Base-by-base conservation (phyloP, 306 rosid genomes). In the Cucurbita ficifolia region DNA sequence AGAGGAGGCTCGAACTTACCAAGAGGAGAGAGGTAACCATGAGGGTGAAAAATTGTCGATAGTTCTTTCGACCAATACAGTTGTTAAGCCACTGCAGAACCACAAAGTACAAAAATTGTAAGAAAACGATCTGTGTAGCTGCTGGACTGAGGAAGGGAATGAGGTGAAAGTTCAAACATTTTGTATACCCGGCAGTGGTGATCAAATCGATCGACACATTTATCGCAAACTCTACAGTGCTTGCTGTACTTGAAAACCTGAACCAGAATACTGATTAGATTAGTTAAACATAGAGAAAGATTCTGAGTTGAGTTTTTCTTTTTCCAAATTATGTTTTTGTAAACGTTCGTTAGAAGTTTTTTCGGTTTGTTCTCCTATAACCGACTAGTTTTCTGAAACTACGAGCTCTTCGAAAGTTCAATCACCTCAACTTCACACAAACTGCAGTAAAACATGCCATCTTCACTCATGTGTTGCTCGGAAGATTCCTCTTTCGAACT, bases 361-460 rank as follows among this genome's bases (percentile, higher is more conserved):
- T 29, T 29, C 33, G 33, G 33, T 29, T 29, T 29, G 33, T 3
- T 29, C 33, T 29, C 33, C 33, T 29, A 29, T 29, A 29, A 29
- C 33, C 33, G 33, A 29, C 33, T 29, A 29, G 53, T 14, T 49
- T 14, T 36, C 13, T 40, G 17, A 63, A 39, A 63, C 33, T 43
- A 43, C 7, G 17, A 74, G 77, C 72, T 67, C 74, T 22, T 77
- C 54, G 18, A 81, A 87, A 14, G 75, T 68, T 63, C 46, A 82
- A 96, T 38, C 79, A 94, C 97, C 99, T 94, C 99, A 75, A 91
- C 99, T 89, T 94, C 96, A 84, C 99, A 94, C 84, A 94, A 84
- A 80, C 92, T 94, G 87, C 99, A 94, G 77, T 84, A 94, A 84
- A 94, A 91, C 97, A 88, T 91, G 84, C 97, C 97, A 77, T 90